Evolutionary conservation across 2,329 filamentous ascomycete genomes (phyloP).

Genomic region (Verticillium longisporum): DNA sequence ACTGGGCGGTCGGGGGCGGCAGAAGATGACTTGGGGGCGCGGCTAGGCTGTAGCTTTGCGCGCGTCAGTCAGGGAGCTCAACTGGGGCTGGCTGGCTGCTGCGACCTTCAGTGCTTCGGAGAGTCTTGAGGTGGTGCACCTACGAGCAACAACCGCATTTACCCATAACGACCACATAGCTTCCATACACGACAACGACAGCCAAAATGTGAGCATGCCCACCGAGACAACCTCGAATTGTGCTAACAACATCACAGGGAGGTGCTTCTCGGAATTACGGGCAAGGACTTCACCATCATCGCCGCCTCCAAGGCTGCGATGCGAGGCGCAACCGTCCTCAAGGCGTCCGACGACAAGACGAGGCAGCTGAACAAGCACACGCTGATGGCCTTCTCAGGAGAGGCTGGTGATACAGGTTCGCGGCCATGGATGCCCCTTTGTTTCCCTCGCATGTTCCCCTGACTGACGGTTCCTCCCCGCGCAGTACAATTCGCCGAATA

Average conservation of each 20-base stretch:
- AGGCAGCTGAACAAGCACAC: slow-evolving; percentile 87
- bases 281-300: slow-evolving; percentile 98
- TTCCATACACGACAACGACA: slow-evolving; percentile 6
- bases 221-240: neutral
- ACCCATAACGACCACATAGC: neutral
- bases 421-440: slow-evolving; percentile 3
- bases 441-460: neutral
- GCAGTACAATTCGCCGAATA: slow-evolving; percentile 98
- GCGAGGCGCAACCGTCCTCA: slow-evolving; percentile 94
- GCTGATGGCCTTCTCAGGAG: slow-evolving; percentile 89
- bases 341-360: slow-evolving; percentile 95
- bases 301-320: slow-evolving; percentile 97
- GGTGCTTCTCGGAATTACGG: slow-evolving; percentile 94
- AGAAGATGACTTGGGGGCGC: slow-evolving; percentile 14
- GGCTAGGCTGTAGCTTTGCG: slow-evolving; percentile 35
- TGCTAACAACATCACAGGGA: slow-evolving; percentile 55
- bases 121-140: neutral
- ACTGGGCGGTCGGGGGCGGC: slow-evolving; percentile 24
- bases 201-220: slow-evolving; percentile 19
- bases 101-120: slow-evolving; percentile 2
- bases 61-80: slow-evolving; percentile 20
- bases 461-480: neutral
- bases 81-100: slow-evolving; percentile 6
- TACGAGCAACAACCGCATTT: neutral
- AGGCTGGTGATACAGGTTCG: slow-evolving; percentile 89